Evolutionary conservation across 1,284 basidiomycete species (phyloP), one percentile per base, ranked within the genome.

Genomic region (Entoloma clypeatum): DNA sequence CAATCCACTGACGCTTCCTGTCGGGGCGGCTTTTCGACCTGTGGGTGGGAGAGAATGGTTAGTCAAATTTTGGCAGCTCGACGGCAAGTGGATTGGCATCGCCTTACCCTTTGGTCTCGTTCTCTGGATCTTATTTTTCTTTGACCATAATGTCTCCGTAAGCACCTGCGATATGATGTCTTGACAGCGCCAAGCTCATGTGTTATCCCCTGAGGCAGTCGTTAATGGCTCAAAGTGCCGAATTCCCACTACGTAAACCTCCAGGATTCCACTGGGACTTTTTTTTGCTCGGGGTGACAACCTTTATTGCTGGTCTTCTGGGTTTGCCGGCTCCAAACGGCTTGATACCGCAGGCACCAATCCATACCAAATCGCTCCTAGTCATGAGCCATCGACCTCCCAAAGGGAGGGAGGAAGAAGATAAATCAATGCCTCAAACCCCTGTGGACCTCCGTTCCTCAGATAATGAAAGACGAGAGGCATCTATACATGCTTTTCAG

Each of bases 281-380:
- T 57, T 87, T 92, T 70, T 69, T 93, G 3, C 78, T 99, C 10
- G 95, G 94, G 3, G 72, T 95, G 47, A 93, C 90, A 0, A 97
- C 94, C 0, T 88, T 98, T 54, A 79, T 97, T 35, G 85, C 93
- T 3, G 94, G 92, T 0, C 68, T 98, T 13, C 72, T 99, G 2
- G 94, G 94, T 11, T 59, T 96, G 3, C 93, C 94, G 0, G 93
- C 94, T 0, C 94, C 94, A 0, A 97, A 98, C 55, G 94, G 93
- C 3, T 74, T 95, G 16, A 96, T 99, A 35, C 94, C 94, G 0
- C 95, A 98, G 64, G 94, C 95, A 1, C 95, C 94, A 0, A 88
- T 96, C 17, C 93, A 97, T 56, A 97, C 94, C 0, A 78, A 81
- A 9, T 87, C 91, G 5, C 77, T 99, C 0, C 71, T 88, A 11